Conservation (phyloP, 176 grass and related monocot species). For the Triticum timopheevii region DNA sequence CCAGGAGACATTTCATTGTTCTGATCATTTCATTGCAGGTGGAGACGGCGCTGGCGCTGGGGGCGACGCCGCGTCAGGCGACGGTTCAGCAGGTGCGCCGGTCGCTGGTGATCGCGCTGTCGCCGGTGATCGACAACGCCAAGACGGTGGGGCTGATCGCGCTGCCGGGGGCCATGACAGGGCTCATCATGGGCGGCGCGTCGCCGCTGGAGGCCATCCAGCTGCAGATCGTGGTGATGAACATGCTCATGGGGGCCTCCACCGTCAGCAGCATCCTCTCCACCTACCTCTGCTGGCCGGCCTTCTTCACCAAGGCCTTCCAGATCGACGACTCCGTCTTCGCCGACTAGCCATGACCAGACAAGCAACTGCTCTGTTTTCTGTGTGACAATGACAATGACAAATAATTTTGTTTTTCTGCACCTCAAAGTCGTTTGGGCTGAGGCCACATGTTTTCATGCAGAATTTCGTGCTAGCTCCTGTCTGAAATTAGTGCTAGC, state of each 20-base stretch:
- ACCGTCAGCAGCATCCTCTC: slow-evolving; percentile 83
- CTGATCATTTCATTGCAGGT: slow-evolving; percentile 31
- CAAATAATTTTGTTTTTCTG: not conserved
- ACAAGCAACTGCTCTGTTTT: not conserved
- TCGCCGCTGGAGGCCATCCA: slow-evolving; percentile 81
- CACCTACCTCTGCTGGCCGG: slow-evolving; percentile 83
- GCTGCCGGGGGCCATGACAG: slow-evolving; percentile 77
- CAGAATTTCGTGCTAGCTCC: not conserved
- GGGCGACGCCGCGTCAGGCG: slow-evolving; percentile 80
- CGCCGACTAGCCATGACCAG: slow-evolving; percentile 19
- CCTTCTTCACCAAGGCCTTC: slow-evolving; percentile 84
- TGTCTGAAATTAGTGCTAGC: too few relatives aligned
- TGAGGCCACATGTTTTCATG: not conserved
- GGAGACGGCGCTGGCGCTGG: slow-evolving; percentile 81
- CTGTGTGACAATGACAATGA: not conserved
- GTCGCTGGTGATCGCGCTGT: slow-evolving; percentile 58
- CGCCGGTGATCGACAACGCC: slow-evolving; percentile 57
- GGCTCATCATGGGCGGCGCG: slow-evolving; percentile 80
- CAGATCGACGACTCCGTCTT: slow-evolving; percentile 67
- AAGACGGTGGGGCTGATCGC: slow-evolving; percentile 83
- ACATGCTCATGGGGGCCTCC: slow-evolving; percentile 82
- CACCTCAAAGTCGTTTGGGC: not conserved
- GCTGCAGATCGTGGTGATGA: slow-evolving; percentile 79
- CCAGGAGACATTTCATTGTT: not conserved
- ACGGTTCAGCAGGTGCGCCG: slow-evolving; percentile 64